Conservation (phyloP, 176 grass and related monocot genomes). For the Tuctoria greenei region DNA sequence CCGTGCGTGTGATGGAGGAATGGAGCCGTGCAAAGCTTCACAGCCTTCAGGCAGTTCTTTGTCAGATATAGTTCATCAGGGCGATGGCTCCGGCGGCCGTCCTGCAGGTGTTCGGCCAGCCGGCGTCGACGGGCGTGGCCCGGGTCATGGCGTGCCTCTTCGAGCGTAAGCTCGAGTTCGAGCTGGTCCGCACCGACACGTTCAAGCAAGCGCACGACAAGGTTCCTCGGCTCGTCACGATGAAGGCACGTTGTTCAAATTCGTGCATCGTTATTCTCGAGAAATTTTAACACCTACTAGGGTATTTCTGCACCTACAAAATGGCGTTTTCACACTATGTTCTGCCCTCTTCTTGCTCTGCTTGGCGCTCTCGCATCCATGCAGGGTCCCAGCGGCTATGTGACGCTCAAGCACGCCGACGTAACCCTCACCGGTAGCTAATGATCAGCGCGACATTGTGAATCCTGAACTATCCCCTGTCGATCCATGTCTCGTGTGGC, state of each 20-base stretch:
- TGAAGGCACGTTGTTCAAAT: conserved; percentile 37
- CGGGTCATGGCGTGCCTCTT: conserved; percentile 66
- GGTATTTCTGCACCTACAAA: not conserved
- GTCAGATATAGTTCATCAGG: not conserved
- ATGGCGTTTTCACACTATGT: not conserved
- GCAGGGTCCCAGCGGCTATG: conserved; percentile 54
- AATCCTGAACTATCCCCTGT: not conserved
- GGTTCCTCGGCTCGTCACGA: conserved; percentile 43
- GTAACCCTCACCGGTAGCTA: conserved; percentile 34
- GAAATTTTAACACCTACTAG: not conserved
- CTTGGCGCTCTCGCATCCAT: not conserved
- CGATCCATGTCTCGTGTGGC: not conserved
- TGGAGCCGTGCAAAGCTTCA: not conserved
- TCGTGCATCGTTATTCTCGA: not conserved
- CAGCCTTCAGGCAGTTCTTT: not conserved
- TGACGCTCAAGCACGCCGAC: conserved; percentile 52
- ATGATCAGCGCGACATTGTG: not conserved
- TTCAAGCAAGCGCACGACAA: conserved; percentile 44
- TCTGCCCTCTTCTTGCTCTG: not conserved
- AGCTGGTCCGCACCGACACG: conserved; percentile 55
- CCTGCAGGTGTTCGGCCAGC: conserved; percentile 58
- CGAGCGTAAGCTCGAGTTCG: conserved; percentile 56
- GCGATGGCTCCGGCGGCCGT: conserved; percentile 18
- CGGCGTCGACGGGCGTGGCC: conserved; percentile 50
- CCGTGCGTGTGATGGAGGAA: not conserved